Percentiles rank a stretch among this genome's conserved stretches.
Evolutionary conservation across 495 filamentous ascomycete genomes (phyloP).

Genomic region (Rhizodiscina lignyota): DNA sequence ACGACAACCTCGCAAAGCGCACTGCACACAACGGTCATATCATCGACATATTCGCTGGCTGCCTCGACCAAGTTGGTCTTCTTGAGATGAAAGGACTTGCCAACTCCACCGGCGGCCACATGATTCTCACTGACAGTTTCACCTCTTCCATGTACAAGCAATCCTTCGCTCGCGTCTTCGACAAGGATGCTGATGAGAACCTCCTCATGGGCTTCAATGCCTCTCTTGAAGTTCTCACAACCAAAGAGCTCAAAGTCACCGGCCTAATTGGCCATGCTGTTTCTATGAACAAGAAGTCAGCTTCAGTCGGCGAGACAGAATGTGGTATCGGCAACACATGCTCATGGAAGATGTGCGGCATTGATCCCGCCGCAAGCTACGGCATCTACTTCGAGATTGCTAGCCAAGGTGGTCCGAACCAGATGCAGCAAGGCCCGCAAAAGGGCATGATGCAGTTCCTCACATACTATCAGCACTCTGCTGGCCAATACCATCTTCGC

Average conservation of each 20-base stretch:
- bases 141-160: conserved; percentile 99
- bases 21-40: conserved; percentile 94
- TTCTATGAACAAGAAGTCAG: conserved; percentile 94
- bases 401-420: conserved; percentile 74
- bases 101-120: conserved; percentile 93
- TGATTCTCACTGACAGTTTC: conserved; percentile 97
- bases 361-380: conserved; percentile 85
- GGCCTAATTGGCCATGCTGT: conserved; percentile 95
- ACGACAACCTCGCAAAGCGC: conserved; percentile 90
- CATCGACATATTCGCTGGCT: conserved; percentile 95
- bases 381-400: conserved; percentile 97
- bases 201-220: conserved; percentile 98
- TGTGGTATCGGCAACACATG: conserved; percentile 98
- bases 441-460: conserved; percentile 97
- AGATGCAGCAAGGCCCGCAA: conserved; percentile 71
- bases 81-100: conserved; percentile 97
- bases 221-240: conserved; percentile 87
- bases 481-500: conserved; percentile 78
- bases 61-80: conserved; percentile 93
- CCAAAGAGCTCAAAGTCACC: conserved; percentile 96
- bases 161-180: conserved; percentile 92
- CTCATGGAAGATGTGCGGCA: conserved; percentile 99
- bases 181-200: conserved; percentile 89
- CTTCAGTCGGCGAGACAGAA: conserved; percentile 93
- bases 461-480: conserved; percentile 97